These are phyloP conservation scores for Termitomyces sp. DNA, from an alignment of 768 basidiomycete genomes.

Conservation along the genomic window DNA sequence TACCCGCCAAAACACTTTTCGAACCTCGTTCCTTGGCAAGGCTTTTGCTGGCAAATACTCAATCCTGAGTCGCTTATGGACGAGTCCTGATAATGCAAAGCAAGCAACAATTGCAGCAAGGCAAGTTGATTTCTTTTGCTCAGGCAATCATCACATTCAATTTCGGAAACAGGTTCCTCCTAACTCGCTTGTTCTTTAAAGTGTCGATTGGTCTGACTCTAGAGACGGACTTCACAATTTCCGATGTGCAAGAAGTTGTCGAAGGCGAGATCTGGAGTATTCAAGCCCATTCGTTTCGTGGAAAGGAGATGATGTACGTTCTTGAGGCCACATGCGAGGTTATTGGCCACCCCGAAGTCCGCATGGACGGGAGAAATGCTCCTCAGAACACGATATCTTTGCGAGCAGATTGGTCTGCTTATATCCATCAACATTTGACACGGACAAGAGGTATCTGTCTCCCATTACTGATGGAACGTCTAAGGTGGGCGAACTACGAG, in stretches of 20 bases:
- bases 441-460: constrained; percentile 11
- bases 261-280: constrained; percentile 58
- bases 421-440: constrained; percentile 29
- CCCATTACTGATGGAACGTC: constrained; percentile 28
- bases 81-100: constrained; percentile 49
- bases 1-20: constrained; percentile 32
- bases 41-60: constrained; percentile 25
- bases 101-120: constrained; percentile 54
- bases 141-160: background rate
- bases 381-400: constrained; percentile 13
- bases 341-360: constrained; percentile 35
- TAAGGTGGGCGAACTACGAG: constrained; percentile 66
- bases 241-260: constrained; percentile 47
- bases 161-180: constrained; percentile 42
- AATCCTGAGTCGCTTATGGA: constrained; percentile 48
- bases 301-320: constrained; percentile 42
- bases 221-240: constrained; percentile 27
- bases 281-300: constrained; percentile 19
- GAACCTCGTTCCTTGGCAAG: constrained; percentile 43
- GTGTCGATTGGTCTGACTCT: constrained; percentile 42
- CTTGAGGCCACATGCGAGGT: constrained; percentile 73
- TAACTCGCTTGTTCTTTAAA: constrained; percentile 59
- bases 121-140: constrained; percentile 23
- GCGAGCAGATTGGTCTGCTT: constrained; percentile 64
- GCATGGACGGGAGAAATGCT: background rate